These are phyloP conservation scores for Exophiala dermatitidis DNA, from an alignment of 2,329 filamentous ascomycete species.

Conservation along the genomic window DNA sequence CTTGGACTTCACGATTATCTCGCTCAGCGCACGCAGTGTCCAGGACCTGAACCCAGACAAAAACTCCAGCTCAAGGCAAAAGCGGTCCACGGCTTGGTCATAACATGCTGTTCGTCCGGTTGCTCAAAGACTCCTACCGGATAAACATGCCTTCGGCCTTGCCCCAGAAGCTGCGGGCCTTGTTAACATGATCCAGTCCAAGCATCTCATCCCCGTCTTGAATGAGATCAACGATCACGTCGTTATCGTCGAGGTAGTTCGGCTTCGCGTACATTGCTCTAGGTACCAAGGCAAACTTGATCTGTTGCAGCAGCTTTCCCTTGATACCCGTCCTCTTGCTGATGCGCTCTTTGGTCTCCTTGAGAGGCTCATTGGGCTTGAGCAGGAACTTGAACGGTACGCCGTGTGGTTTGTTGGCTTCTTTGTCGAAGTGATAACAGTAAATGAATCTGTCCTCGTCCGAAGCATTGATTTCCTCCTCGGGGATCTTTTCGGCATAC, in stretches of 20 bases:
- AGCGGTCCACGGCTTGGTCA: not conserved
- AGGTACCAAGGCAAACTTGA: slow-evolving; percentile 82
- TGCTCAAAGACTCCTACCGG: slow-evolving; percentile 9
- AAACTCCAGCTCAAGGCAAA: not conserved
- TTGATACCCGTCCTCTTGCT: slow-evolving; percentile 90
- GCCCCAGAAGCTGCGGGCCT: slow-evolving; percentile 52
- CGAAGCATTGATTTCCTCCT: slow-evolving; percentile 56
- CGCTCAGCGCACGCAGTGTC: too few relatives aligned
- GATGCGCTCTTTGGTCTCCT: slow-evolving; percentile 87
- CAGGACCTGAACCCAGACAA: too few relatives aligned
- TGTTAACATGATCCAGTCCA: slow-evolving; percentile 57
- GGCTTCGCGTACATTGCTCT: slow-evolving; percentile 67
- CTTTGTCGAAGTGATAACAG: slow-evolving; percentile 88
- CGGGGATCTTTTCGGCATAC: slow-evolving; percentile 72
- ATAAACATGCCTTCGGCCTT: slow-evolving; percentile 60
- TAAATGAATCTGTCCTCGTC: slow-evolving; percentile 64
- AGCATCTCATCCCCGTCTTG: slow-evolving; percentile 71
- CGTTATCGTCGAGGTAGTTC: slow-evolving; percentile 71
- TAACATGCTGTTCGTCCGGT: not conserved
- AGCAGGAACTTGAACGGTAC: slow-evolving; percentile 87
- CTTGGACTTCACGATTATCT: too few relatives aligned
- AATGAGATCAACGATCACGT: slow-evolving; percentile 48
- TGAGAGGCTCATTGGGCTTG: slow-evolving; percentile 76
- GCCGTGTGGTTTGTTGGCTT: slow-evolving; percentile 74
- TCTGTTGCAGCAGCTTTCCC: slow-evolving; percentile 97